Base-by-base conservation (phyloP, 2,329 filamentous ascomycete genomes). In the Talaromyces islandicus region DNA sequence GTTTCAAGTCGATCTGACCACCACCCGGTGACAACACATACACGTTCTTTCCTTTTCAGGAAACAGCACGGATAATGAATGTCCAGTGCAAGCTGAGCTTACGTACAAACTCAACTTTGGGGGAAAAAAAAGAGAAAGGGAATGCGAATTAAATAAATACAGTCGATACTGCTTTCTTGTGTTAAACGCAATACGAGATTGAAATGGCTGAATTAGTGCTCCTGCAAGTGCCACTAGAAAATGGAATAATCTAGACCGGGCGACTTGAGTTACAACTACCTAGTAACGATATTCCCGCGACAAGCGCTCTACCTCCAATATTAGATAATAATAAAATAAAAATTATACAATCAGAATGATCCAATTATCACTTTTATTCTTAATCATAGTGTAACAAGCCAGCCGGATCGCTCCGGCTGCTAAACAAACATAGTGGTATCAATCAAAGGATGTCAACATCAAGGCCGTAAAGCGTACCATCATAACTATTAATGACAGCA, bases 281-380 rank as follows among this genome's bases (percentile, higher is more conserved):
- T 35, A 35, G 12, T 17, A 35, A 35, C 30, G 52, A n/a, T 35
- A 43, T 19, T 12, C n/a, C 58, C 54, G 58, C 58, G 58, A 43
- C 46, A 60, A 60, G 58, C 58, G 58, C 53, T 27, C 25, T 27
- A 27, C 25, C 6, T 6, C 25, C n/a, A n/a, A n/a, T n/a, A n/a
- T 32, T 32, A 35, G 32, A 4, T 35, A 4, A 32, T 11, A 11
- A 3, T 12, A 32, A 10, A 25, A 21, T 2, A 4, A 17, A 35
- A 17, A 17, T 17, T n/a, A 29, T 35, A 19, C 1, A 46, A 11
- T 19, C 35, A 53, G 17, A 53, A n/a, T 53, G 43, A 53, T 54
- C 32, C 30, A 30, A 43, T 46, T 43, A 46, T 54, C 57, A 59
- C 57, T 59, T 59, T 59, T 59, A 59, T 59, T 54, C 57, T 59